Conservation (phyloP, 306 rosid species). For the Geum urbanum region DNA sequence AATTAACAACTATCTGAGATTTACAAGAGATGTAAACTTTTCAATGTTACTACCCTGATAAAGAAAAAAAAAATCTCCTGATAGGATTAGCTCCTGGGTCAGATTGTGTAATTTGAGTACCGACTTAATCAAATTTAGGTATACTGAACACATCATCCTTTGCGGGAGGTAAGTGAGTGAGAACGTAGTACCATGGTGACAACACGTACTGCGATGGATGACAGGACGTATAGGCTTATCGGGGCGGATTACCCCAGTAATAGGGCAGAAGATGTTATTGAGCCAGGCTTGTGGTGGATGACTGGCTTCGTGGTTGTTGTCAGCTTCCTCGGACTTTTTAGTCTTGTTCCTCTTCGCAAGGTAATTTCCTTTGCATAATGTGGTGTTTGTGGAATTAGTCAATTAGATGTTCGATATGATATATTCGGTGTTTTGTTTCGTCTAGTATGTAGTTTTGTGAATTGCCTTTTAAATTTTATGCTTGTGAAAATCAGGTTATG, state of each 20-base stretch:
- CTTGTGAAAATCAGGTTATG: slow-evolving; percentile 67
- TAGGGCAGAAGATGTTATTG: slow-evolving; percentile 77
- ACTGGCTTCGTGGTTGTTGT: slow-evolving; percentile 74
- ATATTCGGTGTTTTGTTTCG: not conserved
- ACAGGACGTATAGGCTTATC: slow-evolving; percentile 66
- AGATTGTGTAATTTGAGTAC: no score
- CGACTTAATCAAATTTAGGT: no score
- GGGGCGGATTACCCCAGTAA: slow-evolving; percentile 93
- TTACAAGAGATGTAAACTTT: no score
- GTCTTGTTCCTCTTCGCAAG: slow-evolving; percentile 92
- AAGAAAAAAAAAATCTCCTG: no score
- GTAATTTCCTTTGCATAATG: slow-evolving; percentile 29
- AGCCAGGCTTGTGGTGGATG: slow-evolving; percentile 93
- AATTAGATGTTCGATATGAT: no score
- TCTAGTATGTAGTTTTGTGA: not conserved
- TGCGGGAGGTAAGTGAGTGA: no score
- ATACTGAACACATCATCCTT: no score
- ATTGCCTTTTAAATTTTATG: not conserved
- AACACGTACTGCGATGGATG: slow-evolving; percentile 95
- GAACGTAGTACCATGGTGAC: no score
- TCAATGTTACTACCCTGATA: no score
- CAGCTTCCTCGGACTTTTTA: slow-evolving; percentile 88
- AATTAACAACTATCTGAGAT: no score
- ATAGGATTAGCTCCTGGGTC: no score
- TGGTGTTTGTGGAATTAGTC: no score